Evolutionary conservation across 306 rosid genomes (phyloP).

Genomic region (Carpinus viminea): DNA sequence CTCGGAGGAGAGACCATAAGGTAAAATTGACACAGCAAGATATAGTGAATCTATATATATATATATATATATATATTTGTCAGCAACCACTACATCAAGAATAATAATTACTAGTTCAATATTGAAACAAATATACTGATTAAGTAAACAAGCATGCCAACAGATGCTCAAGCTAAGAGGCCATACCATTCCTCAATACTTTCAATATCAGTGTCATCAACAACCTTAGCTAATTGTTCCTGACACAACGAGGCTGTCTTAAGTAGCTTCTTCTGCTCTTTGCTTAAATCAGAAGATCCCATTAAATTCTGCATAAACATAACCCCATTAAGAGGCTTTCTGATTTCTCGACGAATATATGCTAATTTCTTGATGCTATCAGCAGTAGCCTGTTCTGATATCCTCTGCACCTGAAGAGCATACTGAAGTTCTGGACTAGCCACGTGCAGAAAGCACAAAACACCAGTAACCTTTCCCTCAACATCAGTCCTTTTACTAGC

Average conservation of each 20-base stretch:
- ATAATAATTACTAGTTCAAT: not conserved
- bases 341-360: constrained; percentile 40
- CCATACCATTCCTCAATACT: constrained; percentile 46
- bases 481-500: constrained; percentile 35
- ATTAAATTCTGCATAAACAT: constrained; percentile 39
- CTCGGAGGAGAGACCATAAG: not conserved
- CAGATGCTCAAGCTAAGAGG: not conserved
- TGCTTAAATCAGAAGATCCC: constrained; percentile 37
- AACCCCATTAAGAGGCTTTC: constrained; percentile 37
- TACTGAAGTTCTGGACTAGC: constrained; percentile 46
- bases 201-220: constrained; percentile 41
- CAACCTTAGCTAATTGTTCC: constrained; percentile 39
- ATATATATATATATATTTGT: not conserved
- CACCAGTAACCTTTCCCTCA: constrained; percentile 41
- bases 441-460: constrained; percentile 43
- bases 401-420: constrained; percentile 43
- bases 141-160: not conserved
- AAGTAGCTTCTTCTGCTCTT: constrained; percentile 39
- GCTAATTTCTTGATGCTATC: constrained; percentile 41
- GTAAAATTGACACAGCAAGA: not conserved
- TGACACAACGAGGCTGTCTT: constrained; percentile 37
- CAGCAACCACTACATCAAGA: not conserved
- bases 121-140: not conserved
- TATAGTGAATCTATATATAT: not conserved
- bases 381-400: constrained; percentile 44